phyloP scores from a whole-genome alignment of 225 moss, liverwort and hornwort genomes.

The Asterella californica region DNA sequence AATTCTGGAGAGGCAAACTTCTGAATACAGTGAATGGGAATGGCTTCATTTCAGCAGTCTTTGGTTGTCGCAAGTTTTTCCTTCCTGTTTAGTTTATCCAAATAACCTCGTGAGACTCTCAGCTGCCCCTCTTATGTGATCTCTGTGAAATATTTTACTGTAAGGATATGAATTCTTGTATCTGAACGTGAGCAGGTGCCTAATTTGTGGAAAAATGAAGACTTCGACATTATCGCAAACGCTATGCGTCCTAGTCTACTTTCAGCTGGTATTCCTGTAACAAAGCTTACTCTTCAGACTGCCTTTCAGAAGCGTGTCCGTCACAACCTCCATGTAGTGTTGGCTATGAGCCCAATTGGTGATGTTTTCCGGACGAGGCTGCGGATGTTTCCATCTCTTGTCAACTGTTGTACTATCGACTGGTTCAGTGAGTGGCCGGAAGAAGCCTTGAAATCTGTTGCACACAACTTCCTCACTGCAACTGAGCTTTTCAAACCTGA shows the following conservation, averaged over 20 bases:
- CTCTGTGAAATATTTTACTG: not conserved
- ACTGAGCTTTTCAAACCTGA: conserved; percentile 40
- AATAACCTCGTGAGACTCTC: not conserved
- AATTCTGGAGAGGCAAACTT: conserved; percentile 72
- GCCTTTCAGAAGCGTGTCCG: conserved; percentile 75
- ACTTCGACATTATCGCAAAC: conserved; percentile 67
- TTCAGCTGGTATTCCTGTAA: conserved; percentile 52
- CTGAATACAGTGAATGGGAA: not conserved
- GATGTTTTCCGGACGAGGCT: conserved; percentile 78
- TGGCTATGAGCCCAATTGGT: conserved; percentile 91
- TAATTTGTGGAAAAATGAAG: conserved; percentile 88
- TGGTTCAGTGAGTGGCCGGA: conserved; percentile 98
- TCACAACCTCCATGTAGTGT: conserved; percentile 65
- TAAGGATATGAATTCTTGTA: not conserved
- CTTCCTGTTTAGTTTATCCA: not conserved
- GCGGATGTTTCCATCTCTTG: conserved; percentile 91
- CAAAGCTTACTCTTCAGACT: conserved; percentile 67
- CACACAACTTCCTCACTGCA: conserved; percentile 59
- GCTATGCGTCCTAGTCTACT: conserved; percentile 66
- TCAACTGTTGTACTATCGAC: conserved; percentile 91
- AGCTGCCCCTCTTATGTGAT: not conserved
- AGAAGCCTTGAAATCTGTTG: conserved; percentile 78
- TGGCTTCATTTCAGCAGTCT: not conserved
- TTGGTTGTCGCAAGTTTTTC: not conserved
- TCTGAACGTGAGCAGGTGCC: conserved; percentile 47